A percentile compares a stretch with the other conserved stretches of the same genome.
phyloP scores from a whole-genome alignment of 345 rosid genomes.

The Barbarea vulgaris region DNA sequence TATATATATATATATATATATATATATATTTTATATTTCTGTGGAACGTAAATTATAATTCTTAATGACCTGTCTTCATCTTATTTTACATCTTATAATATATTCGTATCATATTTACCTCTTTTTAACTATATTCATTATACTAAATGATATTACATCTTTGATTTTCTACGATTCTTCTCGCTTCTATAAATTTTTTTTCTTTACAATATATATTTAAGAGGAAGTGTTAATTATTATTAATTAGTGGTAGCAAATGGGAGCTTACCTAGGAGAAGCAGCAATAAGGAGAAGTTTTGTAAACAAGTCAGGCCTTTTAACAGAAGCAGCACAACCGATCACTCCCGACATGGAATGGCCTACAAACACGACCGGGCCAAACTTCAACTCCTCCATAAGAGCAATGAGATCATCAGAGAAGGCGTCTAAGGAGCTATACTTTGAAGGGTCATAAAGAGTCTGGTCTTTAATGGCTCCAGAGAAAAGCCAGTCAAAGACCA shows the following conservation, averaged over 20 bases:
- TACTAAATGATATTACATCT: not conserved
- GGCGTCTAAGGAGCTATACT: slow-evolving; percentile 56
- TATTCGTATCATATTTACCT: not conserved
- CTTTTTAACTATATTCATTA: not conserved
- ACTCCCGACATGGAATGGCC: slow-evolving; percentile 92
- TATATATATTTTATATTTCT: too few species aligned
- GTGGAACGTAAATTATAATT: not conserved
- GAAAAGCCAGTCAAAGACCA: slow-evolving; percentile 77
- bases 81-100: not conserved
- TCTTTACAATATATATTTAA: not conserved
- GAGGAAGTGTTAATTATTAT: not conserved
- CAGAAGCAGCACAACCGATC: slow-evolving; percentile 83
- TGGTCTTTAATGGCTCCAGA: slow-evolving; percentile 68
- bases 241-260: not conserved
- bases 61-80: not conserved
- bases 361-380: slow-evolving; percentile 48
- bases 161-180: not conserved
- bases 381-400: slow-evolving; percentile 57
- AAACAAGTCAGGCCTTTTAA: slow-evolving; percentile 71
- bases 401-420: slow-evolving; percentile 62
- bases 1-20: too few species aligned
- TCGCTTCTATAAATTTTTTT: not conserved
- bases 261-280: slow-evolving; percentile 70
- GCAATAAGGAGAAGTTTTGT: slow-evolving; percentile 55
- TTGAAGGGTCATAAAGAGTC: slow-evolving; percentile 55